A percentile compares a stretch with the other conserved stretches of the same genome.
phyloP scores from a whole-genome alignment of 306 rosid species.

The Hippophae gyantsensis region DNA sequence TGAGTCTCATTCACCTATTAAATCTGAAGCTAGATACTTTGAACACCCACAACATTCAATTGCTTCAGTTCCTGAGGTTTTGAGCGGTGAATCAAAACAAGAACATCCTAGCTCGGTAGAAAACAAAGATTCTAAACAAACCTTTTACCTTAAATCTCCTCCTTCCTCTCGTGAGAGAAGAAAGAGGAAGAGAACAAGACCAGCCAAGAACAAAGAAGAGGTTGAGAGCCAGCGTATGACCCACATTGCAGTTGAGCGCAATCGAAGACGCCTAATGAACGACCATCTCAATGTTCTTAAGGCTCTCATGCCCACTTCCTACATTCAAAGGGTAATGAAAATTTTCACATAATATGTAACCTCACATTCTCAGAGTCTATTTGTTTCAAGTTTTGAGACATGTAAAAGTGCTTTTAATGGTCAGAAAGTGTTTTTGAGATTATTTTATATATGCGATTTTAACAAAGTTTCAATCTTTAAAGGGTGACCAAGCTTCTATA shows the following conservation, averaged over 20 bases:
- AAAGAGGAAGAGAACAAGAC: slow-evolving; percentile 73
- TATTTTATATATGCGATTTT: too few relatives aligned
- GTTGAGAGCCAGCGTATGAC: slow-evolving; percentile 96
- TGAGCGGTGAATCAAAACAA: too few relatives aligned
- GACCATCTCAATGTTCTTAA: slow-evolving; percentile 84
- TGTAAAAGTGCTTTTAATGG: too few relatives aligned
- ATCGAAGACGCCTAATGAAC: slow-evolving; percentile 88
- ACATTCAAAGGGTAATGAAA: slow-evolving; percentile 64
- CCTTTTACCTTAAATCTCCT: slow-evolving; percentile 25
- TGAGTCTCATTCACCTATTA: slow-evolving; percentile 49
- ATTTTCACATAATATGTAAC: background rate
- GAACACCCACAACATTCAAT: slow-evolving; percentile 23
- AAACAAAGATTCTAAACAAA: slow-evolving; percentile 15
- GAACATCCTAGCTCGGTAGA: slow-evolving; percentile 8
- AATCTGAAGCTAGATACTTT: slow-evolving; percentile 46
- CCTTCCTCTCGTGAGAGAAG: slow-evolving; percentile 34
- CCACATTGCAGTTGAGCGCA: slow-evolving; percentile 91
- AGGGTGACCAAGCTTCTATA: slow-evolving; percentile 98
- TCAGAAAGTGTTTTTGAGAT: too few relatives aligned
- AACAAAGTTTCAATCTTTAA: background rate
- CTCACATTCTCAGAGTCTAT: background rate
- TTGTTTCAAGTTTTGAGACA: background rate
- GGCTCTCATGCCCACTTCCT: slow-evolving; percentile 79
- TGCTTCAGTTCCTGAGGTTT: slow-evolving; percentile 22
- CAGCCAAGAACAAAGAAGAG: slow-evolving; percentile 75